Evolutionary conservation across 1,284 basidiomycete genomes (phyloP), one percentile per base, ranked within the genome.

Genomic region (Apiotrichum gamsii): DNA sequence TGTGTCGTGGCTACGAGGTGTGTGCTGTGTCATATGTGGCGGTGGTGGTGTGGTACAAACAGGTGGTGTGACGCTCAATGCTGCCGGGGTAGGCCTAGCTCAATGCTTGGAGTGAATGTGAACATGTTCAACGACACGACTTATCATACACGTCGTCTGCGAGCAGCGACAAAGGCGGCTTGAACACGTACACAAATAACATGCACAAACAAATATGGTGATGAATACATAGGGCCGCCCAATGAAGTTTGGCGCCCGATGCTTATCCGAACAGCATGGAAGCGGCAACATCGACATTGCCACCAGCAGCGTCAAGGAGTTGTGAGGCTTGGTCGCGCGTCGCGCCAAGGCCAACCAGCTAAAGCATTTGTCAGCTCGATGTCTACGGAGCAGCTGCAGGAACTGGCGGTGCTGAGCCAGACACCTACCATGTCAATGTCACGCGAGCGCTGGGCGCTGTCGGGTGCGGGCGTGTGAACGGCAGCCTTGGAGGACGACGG

Each of bases 231-330:
- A n/a, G n/a, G n/a, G n/a, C n/a, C n/a, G n/a, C n/a, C n/a, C n/a
- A n/a, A n/a, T n/a, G n/a, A n/a, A n/a, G n/a, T n/a, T n/a, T n/a
- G n/a, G n/a, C n/a, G n/a, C n/a, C n/a, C n/a, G n/a, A n/a, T n/a
- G n/a, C n/a, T n/a, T 49, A 64, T 51, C 69, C 84, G 67, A 96
- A 96, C 41, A 95, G 70, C 69, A 94, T 74, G 29, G 87, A 89
- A 4, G 88, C 91, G 3, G 93, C 91, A 16, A 87, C 76, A 52
- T 96, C 90, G 6, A 91, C 75, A 62, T 94, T 90, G 1, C 93
- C 93, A 2, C 81, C 82, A 2, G 87, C 79, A 5, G 87, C 86
- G 18, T 85, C 80, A 45, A 97, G 74, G 19, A 84, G 77, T 43
- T 78, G 79, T 14, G 89, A 80, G 0, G 93, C 93, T 24, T 84